Conservation (phyloP, 1,139 yeast species). For the Entelexis paramagnoliae region DNA sequence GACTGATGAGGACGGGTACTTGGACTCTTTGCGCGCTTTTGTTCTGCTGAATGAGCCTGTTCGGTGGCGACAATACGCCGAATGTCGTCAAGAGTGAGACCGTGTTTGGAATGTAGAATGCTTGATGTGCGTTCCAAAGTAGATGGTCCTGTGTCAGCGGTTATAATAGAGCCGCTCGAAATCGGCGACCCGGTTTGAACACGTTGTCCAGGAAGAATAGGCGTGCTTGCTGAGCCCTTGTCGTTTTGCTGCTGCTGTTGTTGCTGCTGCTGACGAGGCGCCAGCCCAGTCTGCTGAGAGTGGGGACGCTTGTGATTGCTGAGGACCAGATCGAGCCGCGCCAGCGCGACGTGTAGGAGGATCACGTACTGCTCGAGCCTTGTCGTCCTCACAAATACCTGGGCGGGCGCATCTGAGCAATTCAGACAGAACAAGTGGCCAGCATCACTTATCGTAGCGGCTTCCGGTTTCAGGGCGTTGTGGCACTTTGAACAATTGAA, state of each 20-base stretch:
- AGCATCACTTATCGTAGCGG: constrained; percentile 9
- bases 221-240: background rate
- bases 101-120: constrained; percentile 65
- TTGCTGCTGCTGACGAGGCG: background rate
- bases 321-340: constrained; percentile 66
- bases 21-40: constrained; percentile 1
- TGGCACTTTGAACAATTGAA: constrained; percentile 42
- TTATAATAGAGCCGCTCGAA: background rate
- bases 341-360: constrained; percentile 71
- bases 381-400: constrained; percentile 50
- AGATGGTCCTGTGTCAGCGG: constrained; percentile 9
- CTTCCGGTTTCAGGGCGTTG: constrained; percentile 20
- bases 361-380: constrained; percentile 65
- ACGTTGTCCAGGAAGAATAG: background rate
- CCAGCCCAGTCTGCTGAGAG: constrained; percentile 6
- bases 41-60: constrained; percentile 44
- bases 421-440: constrained; percentile 10
- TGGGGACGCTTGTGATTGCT: constrained; percentile 28
- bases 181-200: background rate
- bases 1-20: background rate
- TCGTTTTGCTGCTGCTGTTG: background rate
- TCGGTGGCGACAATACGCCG: constrained; percentile 96
- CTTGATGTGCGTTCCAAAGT: constrained; percentile 48
- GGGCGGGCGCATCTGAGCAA: background rate
- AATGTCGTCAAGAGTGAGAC: constrained; percentile 87